Conservation (phyloP, 441 rosid species). For the Pelargonium myrrhifolium region DNA sequence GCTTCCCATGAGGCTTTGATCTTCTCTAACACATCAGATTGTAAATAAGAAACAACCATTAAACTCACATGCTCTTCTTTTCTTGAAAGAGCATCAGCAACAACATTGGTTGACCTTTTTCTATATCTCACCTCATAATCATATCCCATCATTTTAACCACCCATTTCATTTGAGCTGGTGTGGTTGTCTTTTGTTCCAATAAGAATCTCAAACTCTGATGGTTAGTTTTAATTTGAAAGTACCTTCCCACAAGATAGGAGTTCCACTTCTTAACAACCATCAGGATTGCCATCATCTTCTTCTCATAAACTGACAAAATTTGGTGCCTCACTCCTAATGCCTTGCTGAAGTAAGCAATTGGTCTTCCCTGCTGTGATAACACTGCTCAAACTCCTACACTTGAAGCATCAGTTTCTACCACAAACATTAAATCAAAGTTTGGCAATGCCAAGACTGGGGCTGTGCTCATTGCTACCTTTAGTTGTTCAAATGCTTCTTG, state of each 20-base stretch:
- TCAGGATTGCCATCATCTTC: neutral
- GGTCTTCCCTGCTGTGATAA: neutral
- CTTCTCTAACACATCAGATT: no score
- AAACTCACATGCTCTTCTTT: neutral
- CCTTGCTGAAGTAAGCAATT: neutral
- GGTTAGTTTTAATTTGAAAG: constrained; percentile 1
- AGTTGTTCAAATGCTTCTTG: neutral
- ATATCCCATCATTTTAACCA: neutral
- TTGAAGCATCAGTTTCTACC: neutral
- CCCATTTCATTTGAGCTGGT: neutral
- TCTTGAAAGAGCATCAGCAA: constrained; percentile 2
- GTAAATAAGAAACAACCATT: no score
- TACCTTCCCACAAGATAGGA: neutral
- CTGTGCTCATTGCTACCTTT: neutral
- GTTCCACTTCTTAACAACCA: neutral
- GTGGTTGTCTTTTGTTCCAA: neutral
- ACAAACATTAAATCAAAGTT: neutral
- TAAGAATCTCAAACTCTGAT: neutral
- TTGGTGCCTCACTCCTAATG: neutral
- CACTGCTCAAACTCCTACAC: neutral
- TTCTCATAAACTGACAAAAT: neutral
- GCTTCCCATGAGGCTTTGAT: no score
- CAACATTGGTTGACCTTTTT: neutral
- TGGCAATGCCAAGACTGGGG: neutral
- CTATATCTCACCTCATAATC: neutral